phyloP scores from a whole-genome alignment of 2,329 filamentous ascomycete genomes.

The Phialemoniopsis sp. region DNA sequence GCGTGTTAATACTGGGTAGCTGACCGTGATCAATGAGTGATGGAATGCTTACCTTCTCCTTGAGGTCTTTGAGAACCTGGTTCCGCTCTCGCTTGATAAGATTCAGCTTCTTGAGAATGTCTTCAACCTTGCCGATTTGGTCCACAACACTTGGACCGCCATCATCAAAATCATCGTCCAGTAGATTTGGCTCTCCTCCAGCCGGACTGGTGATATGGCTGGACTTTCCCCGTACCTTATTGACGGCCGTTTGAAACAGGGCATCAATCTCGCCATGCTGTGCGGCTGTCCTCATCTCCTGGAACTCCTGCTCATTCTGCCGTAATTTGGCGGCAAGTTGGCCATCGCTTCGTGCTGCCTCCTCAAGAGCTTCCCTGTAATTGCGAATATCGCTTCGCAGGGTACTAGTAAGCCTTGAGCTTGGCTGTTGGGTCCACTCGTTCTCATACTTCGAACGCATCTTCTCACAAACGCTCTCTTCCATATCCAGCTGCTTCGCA shows the following conservation, averaged over 20 bases:
- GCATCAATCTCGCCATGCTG: conserved; percentile 83
- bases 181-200: conserved; percentile 66
- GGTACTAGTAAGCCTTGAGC: conserved; percentile 82
- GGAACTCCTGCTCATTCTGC: conserved; percentile 84
- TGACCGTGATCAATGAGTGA: too few relatives aligned
- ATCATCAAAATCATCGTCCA: conserved; percentile 92
- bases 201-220: conserved; percentile 59
- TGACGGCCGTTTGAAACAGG: conserved; percentile 82
- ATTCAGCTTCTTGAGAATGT: conserved; percentile 85
- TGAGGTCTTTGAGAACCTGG: conserved; percentile 92
- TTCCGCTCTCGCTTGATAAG: conserved; percentile 87
- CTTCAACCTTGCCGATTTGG: conserved; percentile 85
- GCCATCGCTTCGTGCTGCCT: conserved; percentile 80
- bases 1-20: too few relatives aligned
- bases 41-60: conserved; percentile 89
- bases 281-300: conserved; percentile 89
- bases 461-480: conserved; percentile 97
- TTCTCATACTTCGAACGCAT: conserved; percentile 96
- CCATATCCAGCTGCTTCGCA: conserved; percentile 88
- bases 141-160: conserved; percentile 76
- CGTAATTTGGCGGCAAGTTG: conserved; percentile 80
- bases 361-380: conserved; percentile 84
- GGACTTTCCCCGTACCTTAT: conserved; percentile 66
- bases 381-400: conserved; percentile 81
- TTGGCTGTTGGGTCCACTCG: conserved; percentile 97